Evolutionary conservation across 2,329 filamentous ascomycete species (phyloP).

Genomic region (Penicillium vulpinum): DNA sequence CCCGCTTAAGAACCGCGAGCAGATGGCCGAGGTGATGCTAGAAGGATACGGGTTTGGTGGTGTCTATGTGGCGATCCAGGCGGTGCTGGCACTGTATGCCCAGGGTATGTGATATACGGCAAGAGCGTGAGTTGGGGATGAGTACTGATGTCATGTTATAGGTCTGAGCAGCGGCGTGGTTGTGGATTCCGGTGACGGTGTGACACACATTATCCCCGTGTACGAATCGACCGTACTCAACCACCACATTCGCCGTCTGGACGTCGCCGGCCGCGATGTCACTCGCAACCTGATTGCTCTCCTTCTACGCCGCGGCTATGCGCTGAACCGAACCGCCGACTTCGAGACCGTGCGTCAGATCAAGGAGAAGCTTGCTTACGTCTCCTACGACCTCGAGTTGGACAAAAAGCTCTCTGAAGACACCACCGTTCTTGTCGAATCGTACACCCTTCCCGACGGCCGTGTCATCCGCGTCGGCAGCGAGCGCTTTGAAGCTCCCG

Average conservation of each 20-base stretch:
- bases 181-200: conserved; percentile 95
- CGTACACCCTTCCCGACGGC: conserved; percentile 94
- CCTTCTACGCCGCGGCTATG: conserved; percentile 88
- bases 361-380: conserved; percentile 99
- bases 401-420: conserved; percentile 96
- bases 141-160: conserved; percentile 35
- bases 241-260: conserved; percentile 88
- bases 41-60: conserved; percentile 94
- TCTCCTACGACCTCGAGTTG: conserved; percentile 94
- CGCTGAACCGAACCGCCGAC: conserved; percentile 95
- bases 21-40: conserved; percentile 99
- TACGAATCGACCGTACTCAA: conserved; percentile 98
- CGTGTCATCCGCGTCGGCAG: conserved; percentile 94
- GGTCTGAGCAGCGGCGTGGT: conserved; percentile 92
- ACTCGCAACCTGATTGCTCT: conserved; percentile 98
- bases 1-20: conserved; percentile 90
- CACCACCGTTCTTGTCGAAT: conserved; percentile 94
- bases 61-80: conserved; percentile 97
- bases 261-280: conserved; percentile 94
- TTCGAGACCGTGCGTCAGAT: conserved; percentile 99
- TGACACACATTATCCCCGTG: conserved; percentile 97
- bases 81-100: conserved; percentile 91
- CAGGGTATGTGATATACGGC: conserved; percentile 65
- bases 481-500: conserved; percentile 95
- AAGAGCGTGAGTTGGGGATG: neutral